These are phyloP conservation scores for Heliamphora exappendiculata DNA, from an alignment of 148 eudicot genomes.

Conservation along the genomic window DNA sequence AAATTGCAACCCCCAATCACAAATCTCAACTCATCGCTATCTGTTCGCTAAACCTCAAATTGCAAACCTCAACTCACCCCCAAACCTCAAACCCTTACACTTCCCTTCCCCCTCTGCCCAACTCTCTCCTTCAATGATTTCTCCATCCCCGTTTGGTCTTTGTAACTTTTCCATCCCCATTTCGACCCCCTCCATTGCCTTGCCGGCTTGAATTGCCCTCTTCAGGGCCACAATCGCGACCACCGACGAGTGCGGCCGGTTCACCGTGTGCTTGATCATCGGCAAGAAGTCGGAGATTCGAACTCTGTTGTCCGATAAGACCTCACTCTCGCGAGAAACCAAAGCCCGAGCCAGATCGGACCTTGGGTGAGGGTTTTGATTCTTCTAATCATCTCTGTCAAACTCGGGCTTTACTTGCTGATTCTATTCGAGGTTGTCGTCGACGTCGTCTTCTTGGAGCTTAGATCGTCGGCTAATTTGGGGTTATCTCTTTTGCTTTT, in stretches of 20 bases:
- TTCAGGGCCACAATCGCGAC: conserved; percentile 39
- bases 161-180: no score
- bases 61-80: no score
- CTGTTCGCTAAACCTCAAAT: no score
- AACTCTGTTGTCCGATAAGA: conserved; percentile 37
- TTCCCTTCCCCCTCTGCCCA: no score
- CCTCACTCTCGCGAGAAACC: conserved; percentile 31
- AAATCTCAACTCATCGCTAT: no score
- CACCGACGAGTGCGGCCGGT: conserved; percentile 54
- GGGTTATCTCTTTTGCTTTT: conserved; percentile 42
- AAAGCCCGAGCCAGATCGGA: conserved; percentile 20
- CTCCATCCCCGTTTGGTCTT: no score
- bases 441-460: conserved; percentile 37
- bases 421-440: conserved; percentile 24
- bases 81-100: no score
- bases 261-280: conserved; percentile 42
- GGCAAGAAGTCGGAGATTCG: conserved; percentile 58
- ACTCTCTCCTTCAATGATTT: no score
- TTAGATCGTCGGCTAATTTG: conserved; percentile 43
- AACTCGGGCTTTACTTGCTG: conserved; percentile 20
- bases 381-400: conserved; percentile 42
- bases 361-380: conserved; percentile 33
- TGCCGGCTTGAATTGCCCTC: conserved; percentile 35
- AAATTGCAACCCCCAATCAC: no score
- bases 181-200: no score